Base-by-base conservation (phyloP, 2,329 filamentous ascomycete genomes). In the Cytospora piceicola region DNA sequence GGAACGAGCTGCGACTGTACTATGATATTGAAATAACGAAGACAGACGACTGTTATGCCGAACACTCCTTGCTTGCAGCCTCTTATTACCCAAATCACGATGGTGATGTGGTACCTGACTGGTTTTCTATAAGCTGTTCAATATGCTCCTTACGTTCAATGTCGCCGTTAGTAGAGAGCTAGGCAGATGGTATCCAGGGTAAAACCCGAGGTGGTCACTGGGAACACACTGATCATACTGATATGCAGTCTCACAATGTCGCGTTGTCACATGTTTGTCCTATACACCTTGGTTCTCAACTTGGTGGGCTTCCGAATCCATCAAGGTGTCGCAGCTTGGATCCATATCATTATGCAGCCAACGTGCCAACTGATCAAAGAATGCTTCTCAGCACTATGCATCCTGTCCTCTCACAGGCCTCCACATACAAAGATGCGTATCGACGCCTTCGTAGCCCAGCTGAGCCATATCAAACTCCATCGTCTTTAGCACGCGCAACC, bases 1-100 rank as follows among this genome's bases (percentile, higher is more conserved):
- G 58, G 88, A 90, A 73, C 81, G 88, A 27, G 81, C 85, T 7
- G 87, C 86, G 2, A 74, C 79, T 34, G 84, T 82, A 36, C 76
- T 90, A 53, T 87, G 89, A 73, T 69, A 71, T 24, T 65, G 68
- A 39, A 42, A 17, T 53, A 30, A 53, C 24, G 17, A n/a, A 29
- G 30, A 58, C 20, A 30, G 14, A 42, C 29, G 27, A 30, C 58
- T 27, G 56, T 32, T 46, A 34, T 27, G 27, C 2, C 9, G 27
- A 22, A 49, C 22, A 14, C 9, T 24, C 8, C 8, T 49, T 24
- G 46, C 8, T 24, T 24, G 3, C 22, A 2, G 46, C n/a, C 46
- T 49, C 9, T 2, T 49, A 1, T 49, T 22, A 14, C 8, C 2
- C n/a, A 24, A 7, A 22, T 24, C 9, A 9, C 11, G 11, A 14